A percentile compares a stretch with the other conserved stretches of the same genome.
Evolutionary conservation across 768 basidiomycete genomes (phyloP).

Genomic region (Auricularia heimuer): DNA sequence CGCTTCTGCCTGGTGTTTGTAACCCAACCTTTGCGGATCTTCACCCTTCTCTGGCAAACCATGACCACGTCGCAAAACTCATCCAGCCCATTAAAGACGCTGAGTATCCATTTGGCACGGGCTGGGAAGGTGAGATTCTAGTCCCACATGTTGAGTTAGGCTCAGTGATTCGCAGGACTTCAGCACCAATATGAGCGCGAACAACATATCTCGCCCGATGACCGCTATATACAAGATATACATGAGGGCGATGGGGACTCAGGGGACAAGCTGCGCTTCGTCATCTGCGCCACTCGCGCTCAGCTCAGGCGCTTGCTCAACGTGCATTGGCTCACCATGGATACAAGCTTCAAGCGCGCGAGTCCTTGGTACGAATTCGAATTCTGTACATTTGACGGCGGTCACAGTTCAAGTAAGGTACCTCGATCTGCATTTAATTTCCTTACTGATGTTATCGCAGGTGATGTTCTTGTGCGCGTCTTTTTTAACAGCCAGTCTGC

Average conservation of each 20-base stretch:
- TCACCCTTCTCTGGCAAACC: not conserved
- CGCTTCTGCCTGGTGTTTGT: not conserved
- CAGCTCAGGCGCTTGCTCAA: not conserved
- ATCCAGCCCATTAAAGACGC: not conserved
- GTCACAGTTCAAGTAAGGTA: not conserved
- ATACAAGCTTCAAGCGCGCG: not conserved
- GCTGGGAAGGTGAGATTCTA: not conserved
- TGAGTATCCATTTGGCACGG: not conserved
- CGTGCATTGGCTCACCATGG: not conserved
- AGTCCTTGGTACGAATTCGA: not conserved
- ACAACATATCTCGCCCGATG: not conserved
- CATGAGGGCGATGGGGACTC: not conserved
- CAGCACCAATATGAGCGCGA: not conserved
- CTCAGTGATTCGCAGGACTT: not conserved
- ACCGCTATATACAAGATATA: not conserved
- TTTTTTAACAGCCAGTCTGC: not conserved
- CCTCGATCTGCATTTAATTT: not conserved
- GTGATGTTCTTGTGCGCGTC: not conserved
- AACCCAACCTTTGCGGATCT: not conserved
- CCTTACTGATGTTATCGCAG: not conserved
- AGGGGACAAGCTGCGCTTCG: not conserved
- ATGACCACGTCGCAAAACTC: not conserved
- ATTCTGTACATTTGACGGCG: not conserved
- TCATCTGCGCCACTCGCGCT: not conserved
- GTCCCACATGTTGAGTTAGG: not conserved